Evolutionary conservation across 2,329 filamentous ascomycete genomes (phyloP).

Genomic region (Chalaropsis ovoidea): DNA sequence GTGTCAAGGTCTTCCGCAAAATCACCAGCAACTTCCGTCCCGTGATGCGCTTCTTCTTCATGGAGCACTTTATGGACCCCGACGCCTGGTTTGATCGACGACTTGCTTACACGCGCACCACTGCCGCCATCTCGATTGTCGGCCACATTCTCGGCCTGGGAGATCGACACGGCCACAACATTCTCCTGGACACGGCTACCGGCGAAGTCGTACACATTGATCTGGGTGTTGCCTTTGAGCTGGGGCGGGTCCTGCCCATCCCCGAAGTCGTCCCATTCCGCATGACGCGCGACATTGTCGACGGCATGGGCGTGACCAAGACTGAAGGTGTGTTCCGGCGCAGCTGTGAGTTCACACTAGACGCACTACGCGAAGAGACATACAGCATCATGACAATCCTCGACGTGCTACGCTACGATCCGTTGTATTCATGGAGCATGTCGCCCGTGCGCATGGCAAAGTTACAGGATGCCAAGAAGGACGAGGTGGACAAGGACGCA

Average conservation of each 20-base stretch:
- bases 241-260: conserved; percentile 85
- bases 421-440: conserved; percentile 89
- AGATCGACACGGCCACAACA: conserved; percentile 93
- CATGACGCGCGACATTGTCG: conserved; percentile 84
- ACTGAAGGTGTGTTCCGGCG: conserved; percentile 93
- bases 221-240: conserved; percentile 92
- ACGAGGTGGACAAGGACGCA: conserved; percentile 31
- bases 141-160: conserved; percentile 88
- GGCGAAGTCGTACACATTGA: conserved; percentile 97
- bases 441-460: conserved; percentile 58
- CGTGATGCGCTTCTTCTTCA: conserved; percentile 93
- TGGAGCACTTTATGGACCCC: conserved; percentile 85
- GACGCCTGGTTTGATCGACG: conserved; percentile 92
- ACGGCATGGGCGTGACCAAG: conserved; percentile 91
- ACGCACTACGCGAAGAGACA: conserved; percentile 86
- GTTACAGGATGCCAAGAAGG: conserved; percentile 41
- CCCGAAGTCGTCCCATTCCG: conserved; percentile 95
- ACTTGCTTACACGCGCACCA: conserved; percentile 84
- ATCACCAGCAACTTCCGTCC: conserved; percentile 78
- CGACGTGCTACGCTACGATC: conserved; percentile 95
- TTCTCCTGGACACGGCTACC: conserved; percentile 76
- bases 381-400: conserved; percentile 98
- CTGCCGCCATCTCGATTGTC: conserved; percentile 88
- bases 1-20: conserved; percentile 65
- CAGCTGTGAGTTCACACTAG: conserved; percentile 96